A percentile compares a stretch with the other conserved stretches of the same genome.
phyloP scores from a whole-genome alignment of 2,329 filamentous ascomycete species.

The Monilinia polystroma region DNA sequence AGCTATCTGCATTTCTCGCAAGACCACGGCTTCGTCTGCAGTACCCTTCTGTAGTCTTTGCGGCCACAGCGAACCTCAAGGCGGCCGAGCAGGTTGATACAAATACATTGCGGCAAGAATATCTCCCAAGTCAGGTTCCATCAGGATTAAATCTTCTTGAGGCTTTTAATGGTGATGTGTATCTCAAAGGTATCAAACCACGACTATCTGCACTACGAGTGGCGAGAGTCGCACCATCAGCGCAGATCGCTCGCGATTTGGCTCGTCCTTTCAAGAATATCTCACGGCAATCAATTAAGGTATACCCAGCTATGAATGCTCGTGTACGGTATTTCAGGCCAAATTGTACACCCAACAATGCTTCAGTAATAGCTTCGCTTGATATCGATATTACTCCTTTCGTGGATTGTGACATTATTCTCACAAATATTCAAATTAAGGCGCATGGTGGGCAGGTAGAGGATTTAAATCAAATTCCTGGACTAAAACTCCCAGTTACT shows the following conservation, averaged over 20 bases:
- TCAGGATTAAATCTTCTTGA: conserved; percentile 75
- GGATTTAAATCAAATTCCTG: conserved; percentile 52
- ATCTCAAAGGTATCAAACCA: conserved; percentile 58
- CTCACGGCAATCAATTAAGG: conserved; percentile 60
- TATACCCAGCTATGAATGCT: conserved; percentile 69
- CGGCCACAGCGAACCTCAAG: conserved; percentile 59
- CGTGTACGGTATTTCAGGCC: conserved; percentile 70
- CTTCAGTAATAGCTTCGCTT: conserved; percentile 66
- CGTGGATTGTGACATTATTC: conserved; percentile 63
- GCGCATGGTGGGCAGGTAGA: conserved; percentile 59
- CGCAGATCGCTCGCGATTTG: conserved; percentile 57
- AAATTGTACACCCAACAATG: conserved; percentile 53
- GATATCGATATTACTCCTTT: conserved; percentile 73
- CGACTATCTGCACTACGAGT: conserved; percentile 72
- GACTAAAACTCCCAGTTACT: conserved; percentile 54
- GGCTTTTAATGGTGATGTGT: conserved; percentile 66
- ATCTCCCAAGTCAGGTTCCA: conserved; percentile 67
- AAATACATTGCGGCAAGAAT: conserved; percentile 54
- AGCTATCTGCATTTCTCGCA: conserved; percentile 55
- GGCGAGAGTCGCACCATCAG: conserved; percentile 69
- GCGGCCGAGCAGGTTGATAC: conserved; percentile 48
- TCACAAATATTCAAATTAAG: conserved; percentile 58
- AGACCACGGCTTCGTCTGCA: conserved; percentile 65
- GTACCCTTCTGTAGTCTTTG: conserved; percentile 64
- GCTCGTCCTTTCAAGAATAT: conserved; percentile 64